Evolutionary conservation across 495 filamentous ascomycete genomes (phyloP), one percentile per base, ranked within the genome.

Genomic region (Aspergillus panamensis): DNA sequence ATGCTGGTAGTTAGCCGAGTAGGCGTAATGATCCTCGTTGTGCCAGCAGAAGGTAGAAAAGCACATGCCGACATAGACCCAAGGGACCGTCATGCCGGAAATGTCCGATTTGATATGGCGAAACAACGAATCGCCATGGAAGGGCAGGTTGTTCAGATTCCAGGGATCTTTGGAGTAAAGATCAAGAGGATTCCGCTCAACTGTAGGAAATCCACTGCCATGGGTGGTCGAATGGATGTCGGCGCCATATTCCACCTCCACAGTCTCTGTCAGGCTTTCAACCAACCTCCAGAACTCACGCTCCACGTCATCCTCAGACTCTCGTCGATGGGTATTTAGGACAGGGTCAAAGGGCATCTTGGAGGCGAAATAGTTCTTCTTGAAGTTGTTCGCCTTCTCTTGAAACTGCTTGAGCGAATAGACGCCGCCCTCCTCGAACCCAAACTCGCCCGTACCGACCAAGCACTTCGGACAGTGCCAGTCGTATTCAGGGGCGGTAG

Each of bases 21-120:
- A 99, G 0, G 94, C 85, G 64, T 96, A 96, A 65, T 99, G 94
- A 69, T 99, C 94, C 68, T 99, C 94, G 59, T 96, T 96, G 67
- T 99, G 94, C 94, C 94, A 99, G 71, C 94, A 99, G 68, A 99
- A 99, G 3, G 93, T 97, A 3, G 94, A 97, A 71, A 99, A 99
- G 64, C 92, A 95, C 94, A 99, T 99, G 58, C 94, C 94, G n/a
- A 99, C 95, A 68, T 99, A 99, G 6, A 97, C 84, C 94, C 94
- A 99, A 14, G 94, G 94, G 6, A 99, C 93, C 1, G 94, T 99
- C 94, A 99, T 99, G 33, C 94, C 94, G n/a, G 94, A 97, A 56
- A 99, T 92, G 71, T 99, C 94, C 0, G 92, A 88, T 68, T 97
- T 97, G 78, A 97, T 97, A 68, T 99, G 89, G 51, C 92, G 83